A percentile compares a stretch with the other conserved stretches of the same genome.
phyloP scores from a whole-genome alignment of 495 filamentous ascomycete genomes.

The Penicillium silybi region DNA sequence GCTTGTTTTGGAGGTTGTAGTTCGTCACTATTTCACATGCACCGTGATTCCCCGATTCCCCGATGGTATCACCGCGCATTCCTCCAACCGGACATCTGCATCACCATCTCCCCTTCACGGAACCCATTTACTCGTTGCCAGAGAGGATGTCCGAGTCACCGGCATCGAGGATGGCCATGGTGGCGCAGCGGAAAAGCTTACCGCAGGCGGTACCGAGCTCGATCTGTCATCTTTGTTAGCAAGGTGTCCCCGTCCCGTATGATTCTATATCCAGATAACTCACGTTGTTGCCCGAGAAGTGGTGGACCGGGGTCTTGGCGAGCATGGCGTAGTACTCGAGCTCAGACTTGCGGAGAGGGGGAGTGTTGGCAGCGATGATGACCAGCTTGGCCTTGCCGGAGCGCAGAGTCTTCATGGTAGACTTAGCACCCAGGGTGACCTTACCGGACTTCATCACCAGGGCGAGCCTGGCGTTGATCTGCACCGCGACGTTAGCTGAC shows the following conservation, averaged over 20 bases:
- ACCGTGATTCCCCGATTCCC: constrained; percentile 1
- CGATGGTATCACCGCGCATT: constrained; percentile 6
- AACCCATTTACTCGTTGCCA: constrained; percentile 15
- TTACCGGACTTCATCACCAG: constrained; percentile 97
- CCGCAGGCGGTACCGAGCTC: constrained; percentile 92
- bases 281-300: constrained; percentile 97
- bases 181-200: constrained; percentile 76
- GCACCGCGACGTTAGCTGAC: constrained; percentile 2
- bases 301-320: constrained; percentile 89
- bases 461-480: constrained; percentile 79
- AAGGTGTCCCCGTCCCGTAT: constrained; percentile 53
- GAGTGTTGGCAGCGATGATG: constrained; percentile 86
- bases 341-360: constrained; percentile 89
- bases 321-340: constrained; percentile 91
- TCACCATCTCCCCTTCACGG: background rate
- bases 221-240: constrained; percentile 60
- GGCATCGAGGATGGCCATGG: constrained; percentile 92
- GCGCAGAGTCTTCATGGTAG: constrained; percentile 91
- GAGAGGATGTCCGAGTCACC: constrained; percentile 95
- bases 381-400: constrained; percentile 58
- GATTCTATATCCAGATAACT: constrained; percentile 31
- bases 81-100: constrained; percentile 2
- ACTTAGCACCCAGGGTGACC: constrained; percentile 87
- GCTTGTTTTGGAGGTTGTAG: constrained; percentile 7
- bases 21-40: constrained; percentile 6